A percentile compares a stretch with the other conserved stretches of the same genome.
Evolutionary conservation across 768 basidiomycete species (phyloP).

Genomic region (Pisolithus marmoratus): DNA sequence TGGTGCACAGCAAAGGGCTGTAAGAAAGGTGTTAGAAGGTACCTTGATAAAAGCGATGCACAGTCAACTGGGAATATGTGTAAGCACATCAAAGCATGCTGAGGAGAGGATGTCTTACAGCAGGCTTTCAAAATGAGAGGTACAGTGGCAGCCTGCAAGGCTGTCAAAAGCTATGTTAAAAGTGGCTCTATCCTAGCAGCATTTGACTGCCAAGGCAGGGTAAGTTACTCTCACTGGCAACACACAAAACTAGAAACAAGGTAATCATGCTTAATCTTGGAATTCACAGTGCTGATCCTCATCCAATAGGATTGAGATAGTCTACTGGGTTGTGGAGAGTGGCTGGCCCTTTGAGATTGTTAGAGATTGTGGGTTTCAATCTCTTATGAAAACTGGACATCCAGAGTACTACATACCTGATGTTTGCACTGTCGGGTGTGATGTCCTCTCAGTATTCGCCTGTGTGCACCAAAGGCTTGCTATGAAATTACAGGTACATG

Average conservation of each 20-base stretch:
- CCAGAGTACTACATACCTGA: no score
- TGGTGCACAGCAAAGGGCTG: no score
- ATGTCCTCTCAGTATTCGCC: constrained; percentile 14
- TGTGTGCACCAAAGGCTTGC: not conserved
- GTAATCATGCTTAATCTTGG: not conserved
- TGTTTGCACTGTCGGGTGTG: constrained; percentile 13
- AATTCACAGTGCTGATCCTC: not conserved
- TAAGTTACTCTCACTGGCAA: constrained; percentile 18
- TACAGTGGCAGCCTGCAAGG: not conserved
- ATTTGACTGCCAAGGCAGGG: not conserved
- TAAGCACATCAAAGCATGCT: not conserved
- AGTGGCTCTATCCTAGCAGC: constrained; percentile 11
- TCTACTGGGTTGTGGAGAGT: constrained; percentile 19
- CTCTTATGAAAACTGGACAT: no score
- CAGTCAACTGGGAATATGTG: no score
- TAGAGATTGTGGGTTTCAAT: no score
- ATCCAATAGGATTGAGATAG: constrained; percentile 15
- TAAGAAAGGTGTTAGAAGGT: no score
- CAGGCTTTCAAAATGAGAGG: not conserved
- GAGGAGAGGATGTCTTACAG: not conserved
- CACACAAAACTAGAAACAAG: no score
- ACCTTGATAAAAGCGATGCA: no score
- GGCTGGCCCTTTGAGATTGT: constrained; percentile 19
- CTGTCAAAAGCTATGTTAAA: not conserved
- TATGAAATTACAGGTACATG: not conserved